Conservation (phyloP, 306 rosid genomes). For the Inga laurina region DNA sequence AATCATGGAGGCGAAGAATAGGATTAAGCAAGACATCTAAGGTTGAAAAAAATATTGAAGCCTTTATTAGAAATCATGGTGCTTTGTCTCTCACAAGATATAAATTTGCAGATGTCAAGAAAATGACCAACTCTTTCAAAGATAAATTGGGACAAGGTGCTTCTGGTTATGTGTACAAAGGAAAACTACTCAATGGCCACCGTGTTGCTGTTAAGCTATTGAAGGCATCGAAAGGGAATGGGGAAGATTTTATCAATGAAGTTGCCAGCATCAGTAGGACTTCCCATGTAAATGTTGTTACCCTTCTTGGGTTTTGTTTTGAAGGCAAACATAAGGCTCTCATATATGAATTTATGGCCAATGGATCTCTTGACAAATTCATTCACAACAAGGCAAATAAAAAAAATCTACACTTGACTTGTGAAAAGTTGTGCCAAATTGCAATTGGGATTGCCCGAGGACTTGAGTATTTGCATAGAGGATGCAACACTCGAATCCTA, state of each 20-base stretch:
- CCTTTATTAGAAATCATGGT: slow-evolving; percentile 34
- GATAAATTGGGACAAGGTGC: slow-evolving; percentile 48
- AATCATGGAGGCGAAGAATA: neutral
- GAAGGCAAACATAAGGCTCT: too few species aligned
- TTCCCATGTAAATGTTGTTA: too few species aligned
- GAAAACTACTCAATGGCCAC: neutral
- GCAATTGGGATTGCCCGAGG: slow-evolving; percentile 33
- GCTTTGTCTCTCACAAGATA: slow-evolving; percentile 37
- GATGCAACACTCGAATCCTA: slow-evolving; percentile 47
- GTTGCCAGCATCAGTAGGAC: slow-evolving; percentile 46
- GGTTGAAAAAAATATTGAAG: slow-evolving; percentile 36
- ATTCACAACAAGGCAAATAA: neutral
- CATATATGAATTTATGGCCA: too few species aligned
- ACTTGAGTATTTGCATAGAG: slow-evolving; percentile 47
- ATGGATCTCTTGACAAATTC: too few species aligned
- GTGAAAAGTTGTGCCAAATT: neutral
- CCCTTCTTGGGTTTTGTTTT: too few species aligned
- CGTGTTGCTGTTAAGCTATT: slow-evolving; percentile 48
- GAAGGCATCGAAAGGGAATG: slow-evolving; percentile 41
- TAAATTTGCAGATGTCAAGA: slow-evolving; percentile 35
- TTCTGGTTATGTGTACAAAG: slow-evolving; percentile 26
- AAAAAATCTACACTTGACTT: neutral
- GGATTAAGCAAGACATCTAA: neutral
- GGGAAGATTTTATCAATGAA: slow-evolving; percentile 54
- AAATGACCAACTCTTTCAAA: slow-evolving; percentile 45